Evolutionary conservation across 148 eudicot genomes (phyloP), one percentile per base, ranked within the genome.

Genomic region (Rhododendron griersonianum): DNA sequence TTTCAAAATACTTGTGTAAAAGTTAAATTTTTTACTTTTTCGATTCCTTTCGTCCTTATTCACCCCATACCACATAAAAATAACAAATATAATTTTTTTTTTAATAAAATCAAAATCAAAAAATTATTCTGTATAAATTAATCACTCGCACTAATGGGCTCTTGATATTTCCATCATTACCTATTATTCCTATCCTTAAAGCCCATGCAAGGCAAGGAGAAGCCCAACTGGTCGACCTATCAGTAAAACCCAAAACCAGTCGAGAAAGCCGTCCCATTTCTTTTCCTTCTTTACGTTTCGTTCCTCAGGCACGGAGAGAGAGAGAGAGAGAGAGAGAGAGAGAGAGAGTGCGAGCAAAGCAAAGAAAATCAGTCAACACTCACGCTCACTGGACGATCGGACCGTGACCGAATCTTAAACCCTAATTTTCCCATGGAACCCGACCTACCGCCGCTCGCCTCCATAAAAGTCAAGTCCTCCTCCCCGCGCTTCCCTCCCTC

Each of bases 371-470:
- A 69, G 75, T 69, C 75, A 50, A 74, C 78, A 74, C 78, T 74
- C 21, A 16, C 61, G 19, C 61, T 55, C 21, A 55, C 61, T 16
- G 61, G 61, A 47, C 85, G 80, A 74, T 51, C 65, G 45, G 16
- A 84, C 45, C 4, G 45, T 41, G 8, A 61, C 30, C 47, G 50
- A 74, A 53, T 11, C 41, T 13, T 2, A 47, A 78, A 83, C 86
- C 89, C 86, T 69, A 84, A 39, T 51, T 55, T 44, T 14, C 28
- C 67, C 86, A 83, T 89, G 61, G 89, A 89, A 63, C 81, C 89
- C 74, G 92, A 91, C 78, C 81, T 91, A 0, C 92, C 92, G 2
- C 89, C 79, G 0, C 88, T 95, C 86, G 94, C 98, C 51, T 86
- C 89, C 76, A 90, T 94, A 59, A 90, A 88, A 82, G 91, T 92